Base-by-base conservation (phyloP, 441 rosid genomes). In the Pelargonium exstipulatum region DNA sequence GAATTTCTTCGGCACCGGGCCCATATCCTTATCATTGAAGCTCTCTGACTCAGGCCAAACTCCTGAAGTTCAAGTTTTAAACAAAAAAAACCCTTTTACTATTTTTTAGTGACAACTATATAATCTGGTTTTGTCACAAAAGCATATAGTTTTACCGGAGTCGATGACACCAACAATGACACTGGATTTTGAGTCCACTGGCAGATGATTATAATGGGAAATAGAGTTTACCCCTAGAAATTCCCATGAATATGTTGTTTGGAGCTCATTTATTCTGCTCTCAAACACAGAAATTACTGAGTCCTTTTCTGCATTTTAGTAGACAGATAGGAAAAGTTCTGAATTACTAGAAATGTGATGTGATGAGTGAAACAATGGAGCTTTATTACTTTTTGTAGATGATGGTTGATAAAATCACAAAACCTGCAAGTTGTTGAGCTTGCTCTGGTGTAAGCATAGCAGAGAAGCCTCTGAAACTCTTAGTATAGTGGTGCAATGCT, bases 381-480 rank as follows among this genome's bases (percentile, higher is more conserved):
- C 42, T 37, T 37, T 37, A 37, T 37, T 37, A 37, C 42, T 37
- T 5, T 37, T 5, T 37, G 42, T 37, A 37, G 42, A 37, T 37
- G 42, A 7, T 37, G 42, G 42, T 37, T 0, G 10, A 51, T n/a
- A n/a, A 51, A 0, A 17, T 0, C 13, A 5, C 29, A 20, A 29
- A 53, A 26, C 70, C 13, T 10, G 64, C 60, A 26, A 60, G 61
- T 26, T 17, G 46, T 10, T 2, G 57, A 26, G 66, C 42, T 45
- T 66, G 57, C 12, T 58, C 29, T 42, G 62, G 61, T 7, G 75
- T 60, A 26, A 60, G 51, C 62, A 72, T 66, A 40, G 70, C 66
- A 9, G 66, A 72, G 69, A 13, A 58, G 51, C 70, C 75, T 46
- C 66, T 60, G 35, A 72, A 66, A 51, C 70, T 66, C 65, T 45